phyloP scores from a whole-genome alignment of 2,329 filamentous ascomycete genomes.

The Neonectria coccinea region DNA sequence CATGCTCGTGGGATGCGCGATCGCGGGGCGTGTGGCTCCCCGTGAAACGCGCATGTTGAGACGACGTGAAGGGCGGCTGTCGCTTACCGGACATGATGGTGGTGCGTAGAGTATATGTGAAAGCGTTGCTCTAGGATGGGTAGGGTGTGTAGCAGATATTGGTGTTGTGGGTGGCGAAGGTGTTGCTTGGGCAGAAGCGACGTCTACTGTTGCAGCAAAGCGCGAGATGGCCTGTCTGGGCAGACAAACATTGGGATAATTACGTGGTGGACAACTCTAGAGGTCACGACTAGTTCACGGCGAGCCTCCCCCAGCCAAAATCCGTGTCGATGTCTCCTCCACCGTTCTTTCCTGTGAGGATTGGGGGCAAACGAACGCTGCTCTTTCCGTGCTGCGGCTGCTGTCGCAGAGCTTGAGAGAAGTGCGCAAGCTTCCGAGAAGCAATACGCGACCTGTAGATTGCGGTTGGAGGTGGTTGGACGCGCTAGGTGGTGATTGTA shows the following conservation, averaged over 20 bases:
- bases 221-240: constrained; percentile 41
- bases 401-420: constrained; percentile 24
- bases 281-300: constrained; percentile 51
- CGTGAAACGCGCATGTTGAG: constrained; percentile 30
- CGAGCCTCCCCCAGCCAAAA: constrained; percentile 40
- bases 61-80: constrained; percentile 36
- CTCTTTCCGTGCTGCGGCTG: constrained; percentile 8
- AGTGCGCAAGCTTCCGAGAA: constrained; percentile 8
- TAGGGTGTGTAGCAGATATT: constrained; percentile 19
- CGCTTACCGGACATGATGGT: constrained; percentile 53
- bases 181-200: constrained; percentile 34
- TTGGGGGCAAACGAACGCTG: constrained; percentile 15
- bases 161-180: constrained; percentile 25
- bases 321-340: constrained; percentile 41
- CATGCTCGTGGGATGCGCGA: constrained; percentile 25
- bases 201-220: constrained; percentile 47
- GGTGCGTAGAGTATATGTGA: constrained; percentile 28
- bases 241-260: constrained; percentile 48
- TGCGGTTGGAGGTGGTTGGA: constrained; percentile 14
- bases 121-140: constrained; percentile 24
- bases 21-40: constrained; percentile 19
- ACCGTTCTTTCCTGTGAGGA: constrained; percentile 37
- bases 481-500: constrained; percentile 22
- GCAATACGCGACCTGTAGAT: constrained; percentile 15
- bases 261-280: constrained; percentile 50